Percentiles rank a stretch among this genome's conserved stretches.
phyloP scores from a whole-genome alignment of 192 early-diverging fungal species.

The Backusella sp. region DNA sequence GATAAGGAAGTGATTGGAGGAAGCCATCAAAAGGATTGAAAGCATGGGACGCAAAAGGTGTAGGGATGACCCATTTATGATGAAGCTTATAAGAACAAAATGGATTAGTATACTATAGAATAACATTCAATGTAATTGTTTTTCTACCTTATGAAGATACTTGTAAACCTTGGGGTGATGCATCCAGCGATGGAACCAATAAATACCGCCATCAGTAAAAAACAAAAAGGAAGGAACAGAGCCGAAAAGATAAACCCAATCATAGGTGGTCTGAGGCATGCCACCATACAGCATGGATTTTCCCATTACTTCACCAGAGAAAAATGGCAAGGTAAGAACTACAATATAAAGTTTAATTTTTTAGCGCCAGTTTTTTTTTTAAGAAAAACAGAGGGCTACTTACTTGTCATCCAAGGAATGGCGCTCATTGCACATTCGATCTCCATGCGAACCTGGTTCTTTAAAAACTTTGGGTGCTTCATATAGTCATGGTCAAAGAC shows the following conservation, averaged over 20 bases:
- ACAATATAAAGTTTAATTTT: not conserved
- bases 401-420: conserved; percentile 73
- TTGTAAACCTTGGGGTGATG: conserved; percentile 92
- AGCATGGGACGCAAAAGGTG: conserved; percentile 93
- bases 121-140: not conserved
- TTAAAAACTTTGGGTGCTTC: conserved; percentile 92
- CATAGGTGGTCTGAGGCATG: conserved; percentile 43
- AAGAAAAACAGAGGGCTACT: not conserved
- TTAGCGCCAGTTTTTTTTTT: not conserved
- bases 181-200: conserved; percentile 94
- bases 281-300: conserved; percentile 68
- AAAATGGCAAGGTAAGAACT: conserved; percentile 88
- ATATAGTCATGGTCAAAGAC: conserved; percentile 88
- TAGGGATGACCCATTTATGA: conserved; percentile 68
- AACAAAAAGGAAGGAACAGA: conserved; percentile 76
- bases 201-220: conserved; percentile 94
- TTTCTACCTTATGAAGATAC: conserved; percentile 79
- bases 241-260: conserved; percentile 69
- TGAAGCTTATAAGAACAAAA: conserved; percentile 39
- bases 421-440: conserved; percentile 76
- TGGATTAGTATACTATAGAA: not conserved
- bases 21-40: conserved; percentile 97
- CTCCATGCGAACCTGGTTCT: conserved; percentile 87
- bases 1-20: conserved; percentile 93
- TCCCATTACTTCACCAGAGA: conserved; percentile 85